A percentile compares a stretch with the other conserved stretches of the same genome.
Conservation (phyloP, 306 rosid species). For the Hippophae tibetana region DNA sequence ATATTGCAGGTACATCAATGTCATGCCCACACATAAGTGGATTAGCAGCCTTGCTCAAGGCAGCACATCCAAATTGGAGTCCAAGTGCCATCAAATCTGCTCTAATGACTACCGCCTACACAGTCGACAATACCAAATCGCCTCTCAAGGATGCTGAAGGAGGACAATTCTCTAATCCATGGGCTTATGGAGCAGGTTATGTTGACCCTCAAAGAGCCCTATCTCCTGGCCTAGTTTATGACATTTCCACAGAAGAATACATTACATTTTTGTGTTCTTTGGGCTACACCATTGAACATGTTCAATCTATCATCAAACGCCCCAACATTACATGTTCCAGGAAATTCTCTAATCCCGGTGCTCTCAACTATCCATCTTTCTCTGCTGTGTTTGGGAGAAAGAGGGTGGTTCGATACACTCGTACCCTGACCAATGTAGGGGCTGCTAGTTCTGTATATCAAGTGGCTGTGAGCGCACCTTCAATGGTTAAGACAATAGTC, state of each 20-base stretch:
- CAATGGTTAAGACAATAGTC: constrained; percentile 36
- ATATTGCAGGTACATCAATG: constrained; percentile 71
- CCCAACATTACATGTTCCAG: constrained; percentile 39
- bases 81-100: constrained; percentile 94
- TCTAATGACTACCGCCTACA: constrained; percentile 77
- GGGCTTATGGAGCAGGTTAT: constrained; percentile 85
- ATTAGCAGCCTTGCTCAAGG: constrained; percentile 68
- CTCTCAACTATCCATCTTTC: constrained; percentile 80
- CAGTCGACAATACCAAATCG: constrained; percentile 59
- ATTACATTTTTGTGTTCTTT: constrained; percentile 64
- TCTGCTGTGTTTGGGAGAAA: constrained; percentile 55
- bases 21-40: constrained; percentile 98
- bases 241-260: constrained; percentile 47
- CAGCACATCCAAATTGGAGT: constrained; percentile 97
- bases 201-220: constrained; percentile 73
- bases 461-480: constrained; percentile 38
- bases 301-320: constrained; percentile 48
- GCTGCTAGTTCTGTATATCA: constrained; percentile 38
- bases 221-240: constrained; percentile 78
- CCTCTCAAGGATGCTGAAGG: constrained; percentile 63
- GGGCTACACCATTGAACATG: constrained; percentile 40
- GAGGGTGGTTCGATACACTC: constrained; percentile 64
- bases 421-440: constrained; percentile 66
- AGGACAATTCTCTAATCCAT: constrained; percentile 48
- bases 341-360: constrained; percentile 58